Percentiles rank a stretch among this genome's conserved stretches.
Conservation (phyloP, 208 protist species). For the Balamuthia mandrillaris region DNA sequence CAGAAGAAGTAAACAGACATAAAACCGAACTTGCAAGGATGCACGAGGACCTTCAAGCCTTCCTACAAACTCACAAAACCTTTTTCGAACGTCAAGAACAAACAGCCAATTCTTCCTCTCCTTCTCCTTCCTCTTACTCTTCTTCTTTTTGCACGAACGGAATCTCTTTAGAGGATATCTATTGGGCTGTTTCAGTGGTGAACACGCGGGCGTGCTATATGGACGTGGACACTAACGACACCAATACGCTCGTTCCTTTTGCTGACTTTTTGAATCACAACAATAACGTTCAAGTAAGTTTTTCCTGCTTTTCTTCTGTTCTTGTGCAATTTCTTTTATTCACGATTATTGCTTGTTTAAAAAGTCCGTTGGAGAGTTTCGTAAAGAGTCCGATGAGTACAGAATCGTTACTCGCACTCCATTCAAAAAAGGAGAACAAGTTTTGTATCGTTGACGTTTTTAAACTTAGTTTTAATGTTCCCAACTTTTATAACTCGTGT, state of each 20-base stretch:
- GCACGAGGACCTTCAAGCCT: background rate
- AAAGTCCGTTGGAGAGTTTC: background rate
- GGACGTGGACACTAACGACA: background rate
- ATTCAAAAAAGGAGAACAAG: background rate
- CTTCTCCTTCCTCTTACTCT: too few relatives aligned
- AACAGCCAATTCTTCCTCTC: too few relatives aligned
- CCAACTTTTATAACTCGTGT: too few relatives aligned
- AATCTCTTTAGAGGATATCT: background rate
- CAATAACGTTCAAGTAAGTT: background rate
- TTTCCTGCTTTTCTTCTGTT: too few relatives aligned
- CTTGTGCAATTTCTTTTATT: too few relatives aligned
- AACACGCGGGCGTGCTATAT: constrained; percentile 3
- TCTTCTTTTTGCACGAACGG: background rate
- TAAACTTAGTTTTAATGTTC: too few relatives aligned
- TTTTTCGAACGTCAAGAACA: too few relatives aligned
- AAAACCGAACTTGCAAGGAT: background rate
- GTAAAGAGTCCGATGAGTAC: background rate
- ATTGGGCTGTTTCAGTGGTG: background rate
- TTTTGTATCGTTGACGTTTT: too few relatives aligned
- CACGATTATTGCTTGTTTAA: too few relatives aligned
- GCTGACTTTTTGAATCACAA: background rate
- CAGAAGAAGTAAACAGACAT: background rate
- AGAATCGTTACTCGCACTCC: background rate
- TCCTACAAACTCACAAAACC: too few relatives aligned
- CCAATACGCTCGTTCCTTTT: background rate